Conservation (phyloP, 2,329 filamentous ascomycete species). For the Monosporascus sp. region DNA sequence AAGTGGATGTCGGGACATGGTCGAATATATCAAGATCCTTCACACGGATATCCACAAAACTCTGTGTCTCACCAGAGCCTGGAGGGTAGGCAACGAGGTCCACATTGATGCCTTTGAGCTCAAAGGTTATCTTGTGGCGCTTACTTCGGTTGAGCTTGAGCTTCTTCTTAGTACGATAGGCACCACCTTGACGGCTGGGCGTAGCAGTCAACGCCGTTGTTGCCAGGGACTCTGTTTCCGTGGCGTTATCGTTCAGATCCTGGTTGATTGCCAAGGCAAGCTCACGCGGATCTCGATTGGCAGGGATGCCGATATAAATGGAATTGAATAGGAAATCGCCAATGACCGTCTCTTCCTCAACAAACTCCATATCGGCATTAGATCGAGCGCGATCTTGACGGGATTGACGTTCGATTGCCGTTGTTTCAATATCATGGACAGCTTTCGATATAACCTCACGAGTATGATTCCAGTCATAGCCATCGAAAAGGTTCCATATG, state of each 20-base stretch:
- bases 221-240: constrained; percentile 85
- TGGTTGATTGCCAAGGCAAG: constrained; percentile 81
- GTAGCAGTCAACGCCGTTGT: constrained; percentile 64
- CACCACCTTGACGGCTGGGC: constrained; percentile 41
- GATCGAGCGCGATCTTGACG: constrained; percentile 50
- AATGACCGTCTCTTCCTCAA: constrained; percentile 80
- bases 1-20: constrained; percentile 89
- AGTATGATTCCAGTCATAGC: constrained; percentile 91
- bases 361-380: constrained; percentile 58
- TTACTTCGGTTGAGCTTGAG: constrained; percentile 79
- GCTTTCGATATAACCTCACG: constrained; percentile 81
- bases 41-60: constrained; percentile 78
- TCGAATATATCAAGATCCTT: constrained; percentile 86
- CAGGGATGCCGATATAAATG: constrained; percentile 90
- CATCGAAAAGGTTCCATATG: constrained; percentile 97
- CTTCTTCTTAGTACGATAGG: constrained; percentile 45
- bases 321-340: constrained; percentile 98
- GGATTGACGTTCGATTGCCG: constrained; percentile 68
- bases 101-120: constrained; percentile 76
- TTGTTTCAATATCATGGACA: constrained; percentile 79
- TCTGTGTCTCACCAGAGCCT: constrained; percentile 73
- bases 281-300: constrained; percentile 78
- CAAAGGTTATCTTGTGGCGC: constrained; percentile 92
- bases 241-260: constrained; percentile 76
- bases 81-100: constrained; percentile 79